Conservation (phyloP, 345 rosid genomes). For the Bruguiera parviflora region DNA sequence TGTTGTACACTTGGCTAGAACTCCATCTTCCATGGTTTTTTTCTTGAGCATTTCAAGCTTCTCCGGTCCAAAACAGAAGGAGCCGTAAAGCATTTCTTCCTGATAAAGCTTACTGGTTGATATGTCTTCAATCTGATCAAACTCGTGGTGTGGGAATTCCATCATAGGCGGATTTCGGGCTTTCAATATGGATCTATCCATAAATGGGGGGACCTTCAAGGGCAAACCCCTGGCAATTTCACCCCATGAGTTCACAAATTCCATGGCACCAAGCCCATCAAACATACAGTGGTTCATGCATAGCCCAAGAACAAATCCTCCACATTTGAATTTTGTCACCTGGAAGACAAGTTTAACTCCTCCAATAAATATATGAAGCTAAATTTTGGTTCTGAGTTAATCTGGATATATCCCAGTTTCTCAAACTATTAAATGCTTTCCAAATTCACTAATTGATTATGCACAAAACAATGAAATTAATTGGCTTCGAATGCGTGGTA, state of each 20-base stretch:
- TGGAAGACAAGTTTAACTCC: slow-evolving; percentile 2
- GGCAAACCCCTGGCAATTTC: slow-evolving; percentile 29
- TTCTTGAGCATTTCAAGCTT: slow-evolving; percentile 61
- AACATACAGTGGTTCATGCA: slow-evolving; percentile 28
- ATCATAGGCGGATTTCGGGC: slow-evolving; percentile 26
- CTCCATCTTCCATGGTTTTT: slow-evolving; percentile 50
- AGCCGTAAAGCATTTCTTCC: slow-evolving; percentile 50
- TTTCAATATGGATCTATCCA: slow-evolving; percentile 24
- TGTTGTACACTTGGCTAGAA: slow-evolving; percentile 51
- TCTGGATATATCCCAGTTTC: neutral
- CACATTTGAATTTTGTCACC: slow-evolving; percentile 40
- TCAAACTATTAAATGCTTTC: too few relatives aligned
- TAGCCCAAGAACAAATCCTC: slow-evolving; percentile 34
- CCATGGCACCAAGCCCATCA: slow-evolving; percentile 37
- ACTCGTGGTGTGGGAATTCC: slow-evolving; percentile 27
- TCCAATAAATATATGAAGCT: neutral
- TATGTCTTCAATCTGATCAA: slow-evolving; percentile 24
- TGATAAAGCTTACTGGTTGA: slow-evolving; percentile 42
- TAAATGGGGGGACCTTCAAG: slow-evolving; percentile 19
- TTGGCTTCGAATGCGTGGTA: neutral
- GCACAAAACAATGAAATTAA: too few relatives aligned
- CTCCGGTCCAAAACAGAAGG: slow-evolving; percentile 71
- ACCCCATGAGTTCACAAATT: slow-evolving; percentile 36
- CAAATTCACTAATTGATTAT: too few relatives aligned
- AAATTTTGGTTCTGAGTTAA: neutral